phyloP scores from a whole-genome alignment of 1,139 yeast species.

The Eremothecium coryli region DNA sequence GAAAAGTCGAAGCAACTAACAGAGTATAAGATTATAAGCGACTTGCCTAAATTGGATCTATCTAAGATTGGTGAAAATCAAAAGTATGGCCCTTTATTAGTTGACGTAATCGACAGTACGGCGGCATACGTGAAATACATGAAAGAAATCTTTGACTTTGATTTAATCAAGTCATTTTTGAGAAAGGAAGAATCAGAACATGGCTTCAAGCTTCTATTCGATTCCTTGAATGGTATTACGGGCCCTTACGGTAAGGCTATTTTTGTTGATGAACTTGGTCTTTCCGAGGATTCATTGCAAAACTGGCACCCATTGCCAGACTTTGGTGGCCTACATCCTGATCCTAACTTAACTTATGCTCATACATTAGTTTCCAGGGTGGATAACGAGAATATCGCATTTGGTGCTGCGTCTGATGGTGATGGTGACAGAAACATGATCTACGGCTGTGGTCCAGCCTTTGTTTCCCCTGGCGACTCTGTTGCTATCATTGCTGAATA shows the following conservation, averaged over 20 bases:
- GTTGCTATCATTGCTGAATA: slow-evolving; percentile 97
- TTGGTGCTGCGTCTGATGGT: slow-evolving; percentile 98
- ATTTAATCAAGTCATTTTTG: slow-evolving; percentile 65
- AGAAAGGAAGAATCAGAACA: slow-evolving; percentile 37
- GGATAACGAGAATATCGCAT: slow-evolving; percentile 68
- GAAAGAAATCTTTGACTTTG: slow-evolving; percentile 83
- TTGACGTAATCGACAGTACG: slow-evolving; percentile 80
- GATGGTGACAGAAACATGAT: slow-evolving; percentile 99
- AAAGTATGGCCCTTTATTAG: slow-evolving; percentile 43
- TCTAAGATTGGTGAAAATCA: slow-evolving; percentile 43
- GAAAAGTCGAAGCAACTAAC: slow-evolving; percentile 54
- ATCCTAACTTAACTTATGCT: slow-evolving; percentile 95
- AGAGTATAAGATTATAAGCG: slow-evolving; percentile 47
- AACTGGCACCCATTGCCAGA: slow-evolving; percentile 74
- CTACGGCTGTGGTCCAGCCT: slow-evolving; percentile 83
- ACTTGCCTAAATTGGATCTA: slow-evolving; percentile 55
- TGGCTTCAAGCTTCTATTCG: slow-evolving; percentile 70
- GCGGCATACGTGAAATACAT: slow-evolving; percentile 67
- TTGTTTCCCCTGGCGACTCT: slow-evolving; percentile 97
- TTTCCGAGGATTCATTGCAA: slow-evolving; percentile 56
- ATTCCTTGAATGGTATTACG: slow-evolving; percentile 90
- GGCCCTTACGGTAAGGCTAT: slow-evolving; percentile 91
- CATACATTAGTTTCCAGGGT: slow-evolving; percentile 77
- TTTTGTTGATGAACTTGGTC: slow-evolving; percentile 75
- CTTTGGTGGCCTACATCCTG: slow-evolving; percentile 97